These are phyloP conservation scores for Discostella stelligeroides DNA, from an alignment of 108 stramenopile species.

Conservation along the genomic window DNA sequence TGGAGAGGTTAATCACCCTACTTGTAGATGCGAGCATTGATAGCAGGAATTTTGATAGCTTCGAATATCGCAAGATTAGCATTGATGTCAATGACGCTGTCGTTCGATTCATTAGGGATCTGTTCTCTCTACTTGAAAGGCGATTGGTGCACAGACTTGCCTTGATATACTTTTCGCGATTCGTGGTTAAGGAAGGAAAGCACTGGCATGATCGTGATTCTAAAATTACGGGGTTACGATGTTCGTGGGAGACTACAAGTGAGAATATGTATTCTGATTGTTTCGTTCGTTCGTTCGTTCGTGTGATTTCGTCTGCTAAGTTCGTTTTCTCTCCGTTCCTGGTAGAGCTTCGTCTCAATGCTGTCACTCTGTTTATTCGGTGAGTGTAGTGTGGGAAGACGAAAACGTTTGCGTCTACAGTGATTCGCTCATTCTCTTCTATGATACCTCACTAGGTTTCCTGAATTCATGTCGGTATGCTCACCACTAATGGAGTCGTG, in stretches of 20 bases:
- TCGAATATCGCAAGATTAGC: conserved; percentile 78
- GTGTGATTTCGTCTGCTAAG: not conserved
- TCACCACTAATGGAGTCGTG: conserved; percentile 74
- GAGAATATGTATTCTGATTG: not conserved
- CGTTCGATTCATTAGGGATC: conserved; percentile 76
- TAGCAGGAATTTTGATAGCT: conserved; percentile 84
- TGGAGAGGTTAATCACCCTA: conserved; percentile 70
- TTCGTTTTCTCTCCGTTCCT: conserved; percentile 22
- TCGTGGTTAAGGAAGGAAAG: conserved; percentile 69
- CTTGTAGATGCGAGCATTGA: conserved; percentile 85
- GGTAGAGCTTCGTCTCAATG: conserved; percentile 76
- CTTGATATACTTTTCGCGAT: conserved; percentile 73
- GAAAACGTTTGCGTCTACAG: not conserved
- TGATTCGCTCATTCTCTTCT: not conserved
- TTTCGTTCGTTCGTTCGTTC: not conserved
- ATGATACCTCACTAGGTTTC: conserved; percentile 57
- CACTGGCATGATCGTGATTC: conserved; percentile 83
- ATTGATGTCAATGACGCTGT: conserved; percentile 91
- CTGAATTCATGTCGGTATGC: conserved; percentile 75
- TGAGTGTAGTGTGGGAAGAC: not conserved
- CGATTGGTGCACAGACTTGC: conserved; percentile 71
- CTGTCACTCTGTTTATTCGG: conserved; percentile 75
- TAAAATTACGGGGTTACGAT: conserved; percentile 70
- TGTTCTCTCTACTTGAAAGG: conserved; percentile 78
- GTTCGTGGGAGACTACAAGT: conserved; percentile 78